phyloP scores from a whole-genome alignment of 306 rosid species.

The Rosa multiflora region DNA sequence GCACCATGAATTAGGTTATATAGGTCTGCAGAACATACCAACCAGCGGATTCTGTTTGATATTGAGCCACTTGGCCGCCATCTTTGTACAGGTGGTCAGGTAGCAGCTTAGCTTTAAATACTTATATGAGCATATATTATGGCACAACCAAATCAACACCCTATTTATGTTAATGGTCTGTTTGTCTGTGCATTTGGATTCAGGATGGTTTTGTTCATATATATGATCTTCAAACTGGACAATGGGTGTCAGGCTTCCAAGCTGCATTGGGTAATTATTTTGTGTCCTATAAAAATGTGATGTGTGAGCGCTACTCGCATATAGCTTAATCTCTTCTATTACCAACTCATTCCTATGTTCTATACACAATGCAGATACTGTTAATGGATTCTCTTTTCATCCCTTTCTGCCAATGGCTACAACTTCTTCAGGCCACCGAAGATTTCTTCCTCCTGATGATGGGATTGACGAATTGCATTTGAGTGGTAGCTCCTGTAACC shows the following conservation, averaged over 20 bases:
- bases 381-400: constrained; percentile 86
- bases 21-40: constrained; percentile 83
- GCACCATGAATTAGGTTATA: constrained; percentile 59
- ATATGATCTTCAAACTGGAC: constrained; percentile 93
- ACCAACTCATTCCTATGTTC: constrained; percentile 22
- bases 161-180: not conserved
- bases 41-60: constrained; percentile 88
- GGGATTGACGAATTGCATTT: constrained; percentile 48
- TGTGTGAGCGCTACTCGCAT: not conserved
- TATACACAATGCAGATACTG: constrained; percentile 60
- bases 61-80: constrained; percentile 79
- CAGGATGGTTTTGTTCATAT: constrained; percentile 89
- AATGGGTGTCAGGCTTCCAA: constrained; percentile 84
- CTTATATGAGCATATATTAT: constrained; percentile 21
- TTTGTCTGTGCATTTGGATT: constrained; percentile 22
- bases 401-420: constrained; percentile 83
- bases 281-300: constrained; percentile 11
- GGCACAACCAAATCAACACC: constrained; percentile 13
- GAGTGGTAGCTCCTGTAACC: constrained; percentile 57
- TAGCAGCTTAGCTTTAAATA: constrained; percentile 29
- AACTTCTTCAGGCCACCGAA: constrained; percentile 89
- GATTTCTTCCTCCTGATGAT: constrained; percentile 71
- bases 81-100: constrained; percentile 99
- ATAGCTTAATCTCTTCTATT: not conserved
- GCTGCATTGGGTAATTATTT: constrained; percentile 75